Conservation (phyloP, 352 stramenopile species). For the Phytophthora macrochlamydospora region DNA sequence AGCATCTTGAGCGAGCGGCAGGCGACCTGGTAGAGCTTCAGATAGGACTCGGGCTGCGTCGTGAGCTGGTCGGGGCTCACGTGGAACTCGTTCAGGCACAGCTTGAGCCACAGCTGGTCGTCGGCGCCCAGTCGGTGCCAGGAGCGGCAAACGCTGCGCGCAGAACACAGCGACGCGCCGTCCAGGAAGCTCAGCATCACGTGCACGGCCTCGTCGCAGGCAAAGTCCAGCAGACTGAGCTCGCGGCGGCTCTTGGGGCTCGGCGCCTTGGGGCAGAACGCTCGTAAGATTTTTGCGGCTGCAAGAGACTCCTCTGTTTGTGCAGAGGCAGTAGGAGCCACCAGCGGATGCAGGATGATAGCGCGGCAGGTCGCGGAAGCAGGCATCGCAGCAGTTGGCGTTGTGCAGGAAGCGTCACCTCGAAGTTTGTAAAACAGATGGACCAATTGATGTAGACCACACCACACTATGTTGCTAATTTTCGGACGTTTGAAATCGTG, state of each 20-base stretch:
- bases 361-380: constrained; percentile 30
- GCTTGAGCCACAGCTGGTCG: constrained; percentile 67
- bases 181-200: constrained; percentile 74
- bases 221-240: constrained; percentile 65
- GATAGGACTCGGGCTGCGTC: constrained; percentile 62
- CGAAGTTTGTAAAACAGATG: not conserved
- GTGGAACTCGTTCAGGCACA: constrained; percentile 74
- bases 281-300: constrained; percentile 35
- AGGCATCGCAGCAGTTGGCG: not conserved
- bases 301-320: constrained; percentile 45
- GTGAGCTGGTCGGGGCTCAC: constrained; percentile 77
- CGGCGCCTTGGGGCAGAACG: constrained; percentile 8
- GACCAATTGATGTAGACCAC: too few relatives aligned
- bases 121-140: constrained; percentile 55
- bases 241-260: constrained; percentile 1
- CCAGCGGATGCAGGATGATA: constrained; percentile 77
- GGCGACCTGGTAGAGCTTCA: constrained; percentile 79
- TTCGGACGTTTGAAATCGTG: too few relatives aligned
- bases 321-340: constrained; percentile 15
- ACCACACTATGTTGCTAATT: too few relatives aligned
- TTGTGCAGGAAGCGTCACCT: not conserved
- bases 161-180: constrained; percentile 61
- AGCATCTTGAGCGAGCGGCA: constrained; percentile 72
- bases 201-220: constrained; percentile 77
- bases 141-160: constrained; percentile 63